These are phyloP conservation scores for Salvia miltiorrhiza DNA, from an alignment of 257 asterid genomes.

Conservation along the genomic window DNA sequence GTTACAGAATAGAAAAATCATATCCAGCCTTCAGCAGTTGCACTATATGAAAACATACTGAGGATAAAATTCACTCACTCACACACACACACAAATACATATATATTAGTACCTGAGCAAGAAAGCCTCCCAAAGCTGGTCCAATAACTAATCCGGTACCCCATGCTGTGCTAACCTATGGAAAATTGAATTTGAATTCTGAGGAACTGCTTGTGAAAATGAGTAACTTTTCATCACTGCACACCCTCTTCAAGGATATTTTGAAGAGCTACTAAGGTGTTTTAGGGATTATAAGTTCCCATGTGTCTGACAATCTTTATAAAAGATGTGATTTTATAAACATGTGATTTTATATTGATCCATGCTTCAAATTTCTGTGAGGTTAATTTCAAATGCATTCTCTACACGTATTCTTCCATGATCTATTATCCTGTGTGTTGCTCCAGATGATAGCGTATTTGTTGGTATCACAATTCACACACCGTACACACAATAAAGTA, in stretches of 20 bases:
- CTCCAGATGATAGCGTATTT: background rate
- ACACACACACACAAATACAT: background rate
- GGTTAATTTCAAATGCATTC: background rate
- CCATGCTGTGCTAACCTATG: conserved; percentile 84
- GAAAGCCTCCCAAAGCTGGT: conserved; percentile 88
- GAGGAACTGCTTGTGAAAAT: conserved; percentile 8
- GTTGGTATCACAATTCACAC: background rate
- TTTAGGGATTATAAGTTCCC: no score
- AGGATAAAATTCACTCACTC: background rate
- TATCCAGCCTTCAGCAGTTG: background rate
- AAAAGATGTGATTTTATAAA: background rate
- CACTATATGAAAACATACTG: background rate
- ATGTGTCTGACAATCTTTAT: no score
- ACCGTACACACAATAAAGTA: background rate
- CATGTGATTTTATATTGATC: no score
- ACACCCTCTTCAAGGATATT: background rate
- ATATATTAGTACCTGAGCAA: conserved; percentile 61
- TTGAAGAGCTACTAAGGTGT: background rate
- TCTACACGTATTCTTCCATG: no score
- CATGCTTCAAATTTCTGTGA: background rate
- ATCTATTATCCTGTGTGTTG: background rate
- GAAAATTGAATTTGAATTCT: conserved; percentile 2
- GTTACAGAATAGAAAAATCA: background rate
- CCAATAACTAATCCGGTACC: conserved; percentile 81
- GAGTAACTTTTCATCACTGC: background rate